These are phyloP conservation scores for Gaeumannomyces sp. DNA, from an alignment of 2,329 filamentous ascomycete species.

Conservation along the genomic window DNA sequence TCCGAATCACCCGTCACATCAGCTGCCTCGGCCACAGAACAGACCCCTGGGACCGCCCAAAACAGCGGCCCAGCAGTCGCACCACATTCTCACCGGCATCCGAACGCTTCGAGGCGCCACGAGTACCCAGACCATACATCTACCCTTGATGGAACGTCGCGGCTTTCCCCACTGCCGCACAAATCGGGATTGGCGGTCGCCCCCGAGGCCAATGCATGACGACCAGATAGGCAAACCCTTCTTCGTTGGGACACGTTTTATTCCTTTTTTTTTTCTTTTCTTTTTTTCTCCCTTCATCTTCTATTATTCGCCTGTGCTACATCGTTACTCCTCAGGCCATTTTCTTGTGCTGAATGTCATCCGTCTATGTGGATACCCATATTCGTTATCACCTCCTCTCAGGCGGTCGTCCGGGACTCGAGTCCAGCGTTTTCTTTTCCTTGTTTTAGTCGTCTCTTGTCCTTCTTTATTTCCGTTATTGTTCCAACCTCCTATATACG, in stretches of 20 bases:
- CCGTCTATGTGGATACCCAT: neutral
- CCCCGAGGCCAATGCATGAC: neutral
- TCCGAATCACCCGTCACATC: constrained; percentile 70
- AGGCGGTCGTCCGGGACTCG: too few relatives aligned
- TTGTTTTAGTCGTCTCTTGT: too few relatives aligned
- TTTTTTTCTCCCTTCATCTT: too few relatives aligned
- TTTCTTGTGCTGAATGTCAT: neutral
- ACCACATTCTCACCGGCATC: constrained; percentile 13
- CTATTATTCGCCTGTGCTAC: neutral
- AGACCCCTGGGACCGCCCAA: constrained; percentile 18
- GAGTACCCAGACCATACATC: neutral
- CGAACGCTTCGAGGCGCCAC: neutral
- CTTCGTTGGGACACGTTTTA: neutral
- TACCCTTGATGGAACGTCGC: neutral
- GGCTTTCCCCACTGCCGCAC: neutral
- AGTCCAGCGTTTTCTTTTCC: too few relatives aligned
- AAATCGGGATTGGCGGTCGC: neutral
- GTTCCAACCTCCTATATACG: too few relatives aligned
- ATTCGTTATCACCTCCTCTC: neutral
- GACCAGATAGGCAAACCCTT: neutral
- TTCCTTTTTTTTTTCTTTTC: too few relatives aligned
- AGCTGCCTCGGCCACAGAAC: constrained; percentile 32
- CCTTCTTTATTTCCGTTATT: too few relatives aligned
- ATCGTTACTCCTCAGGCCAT: neutral
- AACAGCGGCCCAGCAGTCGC: constrained; percentile 33